Evolutionary conservation across 2,329 filamentous ascomycete species (phyloP).

Genomic region (Seiridium unicorne): DNA sequence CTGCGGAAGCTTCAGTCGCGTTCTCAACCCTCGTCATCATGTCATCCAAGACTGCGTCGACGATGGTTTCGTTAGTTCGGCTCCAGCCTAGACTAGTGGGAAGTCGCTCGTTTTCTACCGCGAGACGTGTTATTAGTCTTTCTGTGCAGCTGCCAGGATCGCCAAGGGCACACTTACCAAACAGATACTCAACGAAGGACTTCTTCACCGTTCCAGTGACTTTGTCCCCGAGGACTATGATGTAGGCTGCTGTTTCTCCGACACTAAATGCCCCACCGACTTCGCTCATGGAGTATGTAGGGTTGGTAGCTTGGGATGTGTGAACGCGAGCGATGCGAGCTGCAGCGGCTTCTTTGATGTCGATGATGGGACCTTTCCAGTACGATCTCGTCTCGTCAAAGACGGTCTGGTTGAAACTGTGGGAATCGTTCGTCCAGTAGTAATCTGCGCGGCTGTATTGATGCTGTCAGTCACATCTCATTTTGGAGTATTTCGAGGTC

Average conservation of each 20-base stretch:
- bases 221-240: constrained; percentile 14
- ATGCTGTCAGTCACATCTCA: not conserved
- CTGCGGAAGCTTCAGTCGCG: not conserved
- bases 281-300: constrained; percentile 31
- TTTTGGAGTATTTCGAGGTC: not conserved
- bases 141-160: not conserved
- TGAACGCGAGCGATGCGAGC: constrained; percentile 42
- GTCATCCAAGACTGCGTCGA: not conserved
- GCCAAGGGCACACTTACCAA: constrained; percentile 10
- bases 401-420: constrained; percentile 49
- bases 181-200: constrained; percentile 14
- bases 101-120: not conserved
- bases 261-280: constrained; percentile 12
- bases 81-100: not conserved
- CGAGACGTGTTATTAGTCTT: not conserved
- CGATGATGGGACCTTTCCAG: constrained; percentile 42
- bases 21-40: not conserved
- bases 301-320: constrained; percentile 44
- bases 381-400: constrained; percentile 44
- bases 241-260: constrained; percentile 16
- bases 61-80: not conserved
- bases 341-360: constrained; percentile 41
- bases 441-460: constrained; percentile 42
- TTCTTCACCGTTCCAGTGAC: constrained; percentile 12
- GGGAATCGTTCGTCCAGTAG: constrained; percentile 45